Evolutionary conservation across 495 filamentous ascomycete genomes (phyloP), one percentile per base, ranked within the genome.

Genomic region (Talaromyces trachyspermus): DNA sequence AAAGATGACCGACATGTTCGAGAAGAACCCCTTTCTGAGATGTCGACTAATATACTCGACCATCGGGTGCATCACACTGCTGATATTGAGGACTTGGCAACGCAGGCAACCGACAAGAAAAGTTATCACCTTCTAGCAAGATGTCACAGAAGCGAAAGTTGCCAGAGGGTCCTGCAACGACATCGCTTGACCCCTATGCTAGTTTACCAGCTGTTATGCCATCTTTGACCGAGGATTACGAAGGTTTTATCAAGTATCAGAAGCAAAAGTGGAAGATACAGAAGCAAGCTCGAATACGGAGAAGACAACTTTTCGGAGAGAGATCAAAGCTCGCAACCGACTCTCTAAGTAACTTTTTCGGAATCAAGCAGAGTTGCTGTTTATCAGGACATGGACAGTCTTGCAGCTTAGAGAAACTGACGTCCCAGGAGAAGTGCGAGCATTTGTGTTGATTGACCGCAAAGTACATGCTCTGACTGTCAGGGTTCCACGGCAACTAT

Each of bases 181-280:
- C 81, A 25, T 77, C 76, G 5, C 63, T 74, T 4, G 86, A 97
- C 59, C 89, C 90, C 4, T 95, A 86, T 58, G 84, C 89, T 18
- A 81, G 74, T 48, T 77, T 99, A 4, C 92, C 92, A 0, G 76
- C 84, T 26, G 76, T 74, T 42, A 96, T 96, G 87, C 94, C 92
- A 15, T 77, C 74, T 7, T 88, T 90, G 19, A 82, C 80, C 0
- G 83, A 92, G 33, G 88, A 99, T 64, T 99, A 99, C 49, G 66
- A 76, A 18, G 88, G 80, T 0, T 99, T 95, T 70, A 66, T 99
- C 38, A 76, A 84, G 59, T 99, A 99, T 57, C 92, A 99, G 59
- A 99, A 99, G 65, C 80, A 89, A 66, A 99, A 99, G 62, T 99
- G 92, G 92, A 95, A 89, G 66, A 86, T 99, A 22, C 92, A 99